Base-by-base conservation (phyloP, 2,329 filamentous ascomycete genomes). In the Leptographium procerum region DNA sequence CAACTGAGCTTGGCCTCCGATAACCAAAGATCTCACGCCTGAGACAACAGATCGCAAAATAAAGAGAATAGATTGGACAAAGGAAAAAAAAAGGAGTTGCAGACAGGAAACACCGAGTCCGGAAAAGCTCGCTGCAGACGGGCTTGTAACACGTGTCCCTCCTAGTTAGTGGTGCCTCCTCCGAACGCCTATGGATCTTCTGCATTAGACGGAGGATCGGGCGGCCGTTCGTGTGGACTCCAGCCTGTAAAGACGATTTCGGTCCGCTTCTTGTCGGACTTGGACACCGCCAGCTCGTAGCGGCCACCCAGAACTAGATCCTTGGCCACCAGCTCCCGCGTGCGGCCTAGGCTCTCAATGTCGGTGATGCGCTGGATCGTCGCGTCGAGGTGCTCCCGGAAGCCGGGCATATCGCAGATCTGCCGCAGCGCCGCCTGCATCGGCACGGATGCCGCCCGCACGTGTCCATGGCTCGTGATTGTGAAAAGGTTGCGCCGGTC, bases 401-500 rank as follows among this genome's bases (percentile, higher is more conserved):
- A 99, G 7, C 88, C 88, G 4, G 83, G 80, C 65, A 86, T 73
- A 3, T 75, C 70, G 68, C 91, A 96, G 14, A 99, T 91, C 66
- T 91, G 84, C 59, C 84, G 81, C 72, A 99, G 95, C 0, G 94
- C 94, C 54, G 85, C 84, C 71, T 95, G 90, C 94, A 99, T 99
- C 2, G 94, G 94, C 29, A 99, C 92, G 1, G 87, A 92, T 70
- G 95, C 92, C 1, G 94, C 94, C 52, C 94, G 85, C 9, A 99
- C 94, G 69, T 88, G 87, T 19, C 91, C 90, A 47, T 82, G 80
- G 59, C 86, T 89, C 61, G 95, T 92, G 66, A 99, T 97, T 62
- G 89, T 94, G 73, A 97, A 96, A 60, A 99, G 83, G 69, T 97
- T 97, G 61, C 94, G 82, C 63, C 94, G 89, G 73, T 99, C 94